Evolutionary conservation across 169 alveolate genomes (phyloP), one percentile per base, ranked within the genome.

Genomic region (Plasmodium inui): DNA sequence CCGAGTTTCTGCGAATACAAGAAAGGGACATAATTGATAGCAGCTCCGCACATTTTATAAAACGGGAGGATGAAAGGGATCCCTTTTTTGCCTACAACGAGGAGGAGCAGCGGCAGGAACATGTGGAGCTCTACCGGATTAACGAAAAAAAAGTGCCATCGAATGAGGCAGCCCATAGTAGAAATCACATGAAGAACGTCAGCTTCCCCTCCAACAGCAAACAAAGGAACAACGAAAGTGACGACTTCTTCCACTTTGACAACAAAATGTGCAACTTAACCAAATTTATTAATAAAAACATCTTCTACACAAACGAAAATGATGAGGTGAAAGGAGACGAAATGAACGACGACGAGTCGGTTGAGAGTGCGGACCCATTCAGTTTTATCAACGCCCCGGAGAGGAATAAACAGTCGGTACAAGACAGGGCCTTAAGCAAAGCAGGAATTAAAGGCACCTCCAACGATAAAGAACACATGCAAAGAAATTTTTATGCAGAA

Each of bases 251-350:
- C 70, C 89, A 80, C 3, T 89, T 89, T 89, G 83, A 89, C 53
- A 89, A 89, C 32, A 85, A 76, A 28, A 30, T 89, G 28, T 89
- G 90, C 3, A 79, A 89, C 53, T 39, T 89, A 57, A 89, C 94
- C n/a, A 79, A 89, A 30, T 89, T 89, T 57, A 89, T 89, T 79
- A 89, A 89, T 28, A 89, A 79, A 79, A 70, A 79, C 39, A 79
- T 89, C 22, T 88, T 88, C 50, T 78, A 73, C 22, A 5, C 37
- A 7, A 89, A 89, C 14, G 89, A 89, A 19, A 85, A 85, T 32
- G 85, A 85, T 19, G 85, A 73, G 26, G 10, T 32, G 41, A 84
- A 44, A 8, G 30, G 74, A 22, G 79, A 61, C 14, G 34, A 19
- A 2, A n/a, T 26, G n/a, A 41, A 70, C 46, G 70, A 67, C 46